Evolutionary conservation across 768 basidiomycete species (phyloP), one percentile per base, ranked within the genome.

Genomic region (Exidia glandulosa): DNA sequence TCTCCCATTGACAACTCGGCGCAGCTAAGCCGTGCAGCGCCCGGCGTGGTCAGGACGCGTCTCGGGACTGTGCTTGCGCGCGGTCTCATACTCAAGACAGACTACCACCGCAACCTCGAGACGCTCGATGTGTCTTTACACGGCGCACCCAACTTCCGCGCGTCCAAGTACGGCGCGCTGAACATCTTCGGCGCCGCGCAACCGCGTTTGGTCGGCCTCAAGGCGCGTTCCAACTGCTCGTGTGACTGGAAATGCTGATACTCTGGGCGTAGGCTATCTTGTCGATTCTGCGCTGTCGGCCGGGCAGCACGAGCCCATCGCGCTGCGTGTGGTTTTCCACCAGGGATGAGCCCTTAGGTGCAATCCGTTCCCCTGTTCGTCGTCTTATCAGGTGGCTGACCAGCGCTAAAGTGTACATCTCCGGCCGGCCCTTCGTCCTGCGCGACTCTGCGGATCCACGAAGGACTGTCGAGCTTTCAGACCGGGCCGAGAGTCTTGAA

Each of bases 121-220:
- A 27, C 25, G 25, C 81, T 98, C 2, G 92, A 95, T 66, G 78
- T 97, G 30, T 91, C 89, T 60, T 79, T 99, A 9, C 87, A 93
- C 68, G 95, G 96, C 33, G 95, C 95, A 19, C 94, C 95, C 3
- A 97, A 98, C 73, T 97, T 98, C 69, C 79, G 96, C 64, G 84
- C 88, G 13, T 88, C 93, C 9, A 79, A 84, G 57, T 80, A 84
- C 55, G 86, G 84, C 30, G 81, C 82, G 60, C 78, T 97, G 33
- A 95, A 94, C 64, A 92, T 99, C 2, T 98, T 88, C 68, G 96
- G 95, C 14, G 91, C 87, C 4, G 95, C 96, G 2, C 96, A 98
- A 69, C 96, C 96, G 13, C 89, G 94, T 2, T 85, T 90, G 1
- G 88, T 92, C 64, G 96, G 95, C 2, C 77, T 99, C 12, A 80